A percentile compares a stretch with the other conserved stretches of the same genome.
phyloP scores from a whole-genome alignment of 331 rosid genomes.

The Ulmus americana region DNA sequence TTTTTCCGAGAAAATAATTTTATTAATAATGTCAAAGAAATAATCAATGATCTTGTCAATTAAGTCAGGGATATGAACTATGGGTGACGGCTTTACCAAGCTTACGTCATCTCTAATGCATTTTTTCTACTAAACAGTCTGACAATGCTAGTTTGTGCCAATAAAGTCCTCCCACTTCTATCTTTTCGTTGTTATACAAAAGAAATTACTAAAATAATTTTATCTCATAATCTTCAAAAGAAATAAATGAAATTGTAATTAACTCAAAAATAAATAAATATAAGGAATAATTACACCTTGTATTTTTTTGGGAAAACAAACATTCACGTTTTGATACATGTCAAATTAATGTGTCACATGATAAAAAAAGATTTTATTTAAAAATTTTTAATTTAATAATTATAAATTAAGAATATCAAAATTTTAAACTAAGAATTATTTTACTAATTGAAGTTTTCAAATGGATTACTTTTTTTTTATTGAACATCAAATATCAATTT shows the following conservation, averaged over 20 bases:
- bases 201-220: neutral
- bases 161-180: slow-evolving; percentile 2
- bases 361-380: no score
- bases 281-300: no score
- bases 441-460: no score
- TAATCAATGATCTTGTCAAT: slow-evolving; percentile 1
- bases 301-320: no score
- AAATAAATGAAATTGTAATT: neutral
- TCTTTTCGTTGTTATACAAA: neutral
- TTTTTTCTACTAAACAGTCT: neutral
- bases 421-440: no score
- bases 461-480: no score
- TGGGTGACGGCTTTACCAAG: neutral
- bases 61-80: neutral
- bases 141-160: neutral
- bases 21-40: neutral
- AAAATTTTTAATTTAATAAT: no score
- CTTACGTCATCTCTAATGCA: neutral
- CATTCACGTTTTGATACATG: no score
- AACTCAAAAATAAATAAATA: no score
- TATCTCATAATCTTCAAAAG: neutral
- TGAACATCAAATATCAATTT: no score
- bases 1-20: neutral
- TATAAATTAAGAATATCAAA: no score
- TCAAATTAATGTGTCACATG: no score